These are phyloP conservation scores for carrot (Daucus carota) DNA, from an alignment of 129 eudicot species.

Conservation along the genomic window DH1_v3.0 NC_030386.2:39582001-39582500, in stretches of 20 bases:
- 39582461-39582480: conserved; percentile 67
- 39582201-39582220: conserved; percentile 48
- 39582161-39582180: conserved; percentile 54
- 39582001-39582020: conserved; percentile 8
- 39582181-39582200: conserved; percentile 41
- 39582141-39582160: conserved; percentile 49
- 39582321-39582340: conserved; percentile 79
- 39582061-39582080: conserved; percentile 29
- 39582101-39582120: conserved; percentile 32
- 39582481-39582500: conserved; percentile 49
- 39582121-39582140: conserved; percentile 46
- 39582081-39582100: conserved; percentile 69
- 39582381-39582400: conserved; percentile 49
- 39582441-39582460: conserved; percentile 65
- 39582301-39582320: conserved; percentile 71
- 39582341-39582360: conserved; percentile 65
- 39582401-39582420: conserved; percentile 83
- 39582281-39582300: conserved; percentile 77
- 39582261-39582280: conserved; percentile 72
- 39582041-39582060: conserved; percentile 14
- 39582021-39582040: conserved; percentile 15
- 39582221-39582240: conserved; percentile 76
- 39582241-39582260: conserved; percentile 47
- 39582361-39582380: conserved; percentile 36
- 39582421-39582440: conserved; percentile 51